These are phyloP conservation scores for Hyphodiscus sp. DNA, from an alignment of 2,329 filamentous ascomycete species.

Conservation along the genomic window DNA sequence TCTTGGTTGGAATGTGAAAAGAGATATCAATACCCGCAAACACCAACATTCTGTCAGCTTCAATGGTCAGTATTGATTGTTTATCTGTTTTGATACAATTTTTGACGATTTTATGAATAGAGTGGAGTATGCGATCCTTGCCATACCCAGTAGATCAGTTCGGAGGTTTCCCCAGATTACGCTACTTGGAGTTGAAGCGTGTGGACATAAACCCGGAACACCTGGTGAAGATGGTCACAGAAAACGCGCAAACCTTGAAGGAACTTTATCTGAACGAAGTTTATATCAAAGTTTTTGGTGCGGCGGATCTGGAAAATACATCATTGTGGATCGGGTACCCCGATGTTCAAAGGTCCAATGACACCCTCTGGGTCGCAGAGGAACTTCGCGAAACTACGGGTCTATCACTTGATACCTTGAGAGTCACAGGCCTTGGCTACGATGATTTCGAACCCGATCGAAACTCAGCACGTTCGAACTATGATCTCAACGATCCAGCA, in stretches of 20 bases:
- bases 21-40: conserved; percentile 17
- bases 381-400: conserved; percentile 21
- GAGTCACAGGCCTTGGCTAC: conserved; percentile 29
- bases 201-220: conserved; percentile 24
- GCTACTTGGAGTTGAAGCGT: conserved; percentile 28
- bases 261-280: conserved; percentile 30
- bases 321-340: conserved; percentile 28
- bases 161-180: conserved; percentile 15
- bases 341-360: conserved; percentile 9
- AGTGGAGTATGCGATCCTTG: conserved; percentile 26
- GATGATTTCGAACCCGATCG: conserved; percentile 24
- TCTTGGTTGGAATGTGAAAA: conserved; percentile 33
- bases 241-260: conserved; percentile 22
- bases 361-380: conserved; percentile 25
- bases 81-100: background rate
- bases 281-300: conserved; percentile 26
- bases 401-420: conserved; percentile 24
- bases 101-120: background rate
- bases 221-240: conserved; percentile 23
- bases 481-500: conserved; percentile 25
- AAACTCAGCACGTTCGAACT: conserved; percentile 14
- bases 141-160: conserved; percentile 18
- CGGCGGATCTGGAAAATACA: conserved; percentile 9
- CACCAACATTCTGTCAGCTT: conserved; percentile 11
- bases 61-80: background rate